Evolutionary conservation across 2,329 filamentous ascomycete genomes (phyloP), one percentile per base, ranked within the genome.

Genomic region (Colletotrichum caudatum): DNA sequence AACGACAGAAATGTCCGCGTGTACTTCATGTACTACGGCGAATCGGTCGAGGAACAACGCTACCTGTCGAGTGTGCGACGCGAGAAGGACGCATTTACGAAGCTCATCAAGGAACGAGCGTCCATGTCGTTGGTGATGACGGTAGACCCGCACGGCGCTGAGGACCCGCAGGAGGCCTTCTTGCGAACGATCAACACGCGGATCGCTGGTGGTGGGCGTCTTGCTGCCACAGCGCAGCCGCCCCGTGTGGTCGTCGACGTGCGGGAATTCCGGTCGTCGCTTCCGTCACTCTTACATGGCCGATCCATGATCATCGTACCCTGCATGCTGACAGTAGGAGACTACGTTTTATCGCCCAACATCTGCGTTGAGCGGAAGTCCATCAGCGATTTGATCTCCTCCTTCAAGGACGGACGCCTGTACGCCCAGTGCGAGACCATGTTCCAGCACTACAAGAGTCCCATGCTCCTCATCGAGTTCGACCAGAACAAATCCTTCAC

Each of bases 401-500:
- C 94, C 0, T 94, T 99, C 83, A 92, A 92, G 75, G 95, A 97
- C 79, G 96, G 96, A 16, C 92, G 96, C 2, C 88, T 99, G 18
- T 99, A 94, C 84, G 93, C 90, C 76, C 96, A 99, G 84, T 92
- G 93, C 51, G 95, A 98, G 82, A 91, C 93, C 59, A 98, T 99
- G 95, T 92, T 97, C 71, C 90, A 94, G 79, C 91, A 98, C 83
- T 99, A 99, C 88, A 92, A 92, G 78, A 91, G 83, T 75, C 92
- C 94, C 0, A 93, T 98, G 89, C 90, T 99, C 8, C 89, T 99
- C 56, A 98, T 99, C 78, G 96, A 99, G 81, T 99, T 99, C 80
- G 95, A 98, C 80, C 93, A 97, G 79, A 95, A 97, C 84, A 98
- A 97, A 81, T 95, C 94, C 5, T 99, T 99, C 81, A 98, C 95